Base-by-base conservation (phyloP, 768 basidiomycete species). In the Daedaleopsis sinensis region DNA sequence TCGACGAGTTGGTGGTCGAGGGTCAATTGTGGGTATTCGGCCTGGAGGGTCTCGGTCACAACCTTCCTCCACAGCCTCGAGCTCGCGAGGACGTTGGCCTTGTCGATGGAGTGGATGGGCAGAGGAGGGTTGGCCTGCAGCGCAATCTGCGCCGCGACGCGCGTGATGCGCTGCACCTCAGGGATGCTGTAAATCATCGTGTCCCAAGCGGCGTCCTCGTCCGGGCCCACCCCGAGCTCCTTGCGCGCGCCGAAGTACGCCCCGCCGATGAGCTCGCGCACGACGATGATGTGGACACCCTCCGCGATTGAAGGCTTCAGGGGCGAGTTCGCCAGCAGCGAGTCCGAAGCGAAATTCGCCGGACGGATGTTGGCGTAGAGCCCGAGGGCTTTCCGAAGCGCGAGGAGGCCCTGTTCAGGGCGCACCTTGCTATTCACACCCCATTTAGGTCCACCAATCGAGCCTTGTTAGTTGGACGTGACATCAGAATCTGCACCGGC, bases 401-500 rank as follows among this genome's bases (percentile, higher is more conserved):
- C 73, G 32, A 99, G 87, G 12, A 99, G 84, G 57, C 97, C 97
- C 62, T 86, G 85, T 74, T 99, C 97, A 18, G 97, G 97, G 58
- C 97, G 88, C 56, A 98, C 86, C 73, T 90, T 89, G 62, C 85
- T 83, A 58, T 88, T 84, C 3, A 96, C 90, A 51, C 94, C 96
- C 97, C 97, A 99, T 77, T 98, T 98, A 15, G 97, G 97, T n/a
- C 97, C 97, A 60, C 97, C 97, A 66, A 98, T 92, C 19, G 96
- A 90, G 66, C 96, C 96, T 98, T 58, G 35, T n/a, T n/a, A n/a
- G n/a, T n/a, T n/a, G n/a, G n/a, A 21, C 21, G 44, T 37, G 32
- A 16, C 37, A 51, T 32, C 32, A n/a, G 18, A 35, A 35, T 21
- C 8, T n/a, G 8, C 1, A 15, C 24, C n/a, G 10, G 35, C 36